Conservation (phyloP, 257 asterid genomes). For the Capsicum chinense region DNA sequence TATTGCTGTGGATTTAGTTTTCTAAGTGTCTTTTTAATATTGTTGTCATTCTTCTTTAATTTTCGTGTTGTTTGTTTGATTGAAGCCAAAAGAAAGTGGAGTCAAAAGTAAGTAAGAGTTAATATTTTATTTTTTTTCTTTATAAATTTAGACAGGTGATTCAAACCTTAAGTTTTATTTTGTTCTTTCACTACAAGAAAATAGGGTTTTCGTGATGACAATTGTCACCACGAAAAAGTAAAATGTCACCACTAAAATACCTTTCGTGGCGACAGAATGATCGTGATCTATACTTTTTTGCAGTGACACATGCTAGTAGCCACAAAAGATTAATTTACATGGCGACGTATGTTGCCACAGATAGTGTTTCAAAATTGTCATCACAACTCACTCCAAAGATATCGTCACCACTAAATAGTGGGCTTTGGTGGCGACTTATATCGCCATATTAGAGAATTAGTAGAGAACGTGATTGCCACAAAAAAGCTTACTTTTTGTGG, state of each 20-base stretch:
- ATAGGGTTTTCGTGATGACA: neutral
- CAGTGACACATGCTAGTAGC: neutral
- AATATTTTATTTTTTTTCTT: too few species aligned
- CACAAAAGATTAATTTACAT: neutral
- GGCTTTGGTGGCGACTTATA: neutral
- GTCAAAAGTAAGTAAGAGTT: too few species aligned
- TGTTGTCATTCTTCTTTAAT: too few species aligned
- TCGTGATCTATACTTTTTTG: neutral
- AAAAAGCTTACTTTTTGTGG: neutral
- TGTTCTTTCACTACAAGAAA: neutral
- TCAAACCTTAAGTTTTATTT: too few species aligned
- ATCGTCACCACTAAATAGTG: neutral
- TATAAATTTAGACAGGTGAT: too few species aligned
- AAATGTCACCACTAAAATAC: neutral
- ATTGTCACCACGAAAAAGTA: neutral
- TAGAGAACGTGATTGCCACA: neutral
- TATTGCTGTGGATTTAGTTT: too few species aligned
- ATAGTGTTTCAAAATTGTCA: neutral
- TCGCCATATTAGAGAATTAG: neutral
- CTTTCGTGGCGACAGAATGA: neutral
- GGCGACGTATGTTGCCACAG: neutral
- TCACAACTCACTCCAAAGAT: neutral
- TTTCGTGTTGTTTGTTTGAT: too few species aligned
- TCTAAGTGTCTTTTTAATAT: too few species aligned
- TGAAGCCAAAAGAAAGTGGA: too few species aligned